phyloP scores from a whole-genome alignment of 1,284 basidiomycete genomes.

The Marasmius tenuissimus region DNA sequence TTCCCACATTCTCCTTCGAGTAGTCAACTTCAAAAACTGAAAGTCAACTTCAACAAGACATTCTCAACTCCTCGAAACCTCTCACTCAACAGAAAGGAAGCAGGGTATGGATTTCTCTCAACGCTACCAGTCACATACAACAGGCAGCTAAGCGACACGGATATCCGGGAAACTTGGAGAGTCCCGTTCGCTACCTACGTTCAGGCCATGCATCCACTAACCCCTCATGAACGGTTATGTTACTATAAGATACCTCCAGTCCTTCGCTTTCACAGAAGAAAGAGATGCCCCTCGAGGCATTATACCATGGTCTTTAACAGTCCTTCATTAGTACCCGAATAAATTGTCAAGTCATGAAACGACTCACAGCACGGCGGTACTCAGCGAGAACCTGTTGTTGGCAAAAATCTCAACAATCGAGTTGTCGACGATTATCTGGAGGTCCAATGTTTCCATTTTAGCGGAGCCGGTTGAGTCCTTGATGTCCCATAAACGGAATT shows the following conservation, averaged over 20 bases:
- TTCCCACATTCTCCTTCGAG: no score
- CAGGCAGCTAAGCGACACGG: no score
- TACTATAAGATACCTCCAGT: not conserved
- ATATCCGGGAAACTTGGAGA: no score
- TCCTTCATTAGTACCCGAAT: not conserved
- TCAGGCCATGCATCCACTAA: not conserved
- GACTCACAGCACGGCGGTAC: not conserved
- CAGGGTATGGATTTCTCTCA: no score
- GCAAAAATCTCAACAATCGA: not conserved
- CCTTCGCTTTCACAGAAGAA: not conserved
- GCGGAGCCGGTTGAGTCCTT: not conserved
- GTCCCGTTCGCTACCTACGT: not conserved
- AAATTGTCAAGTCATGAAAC: no score
- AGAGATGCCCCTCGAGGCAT: not conserved
- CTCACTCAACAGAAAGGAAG: no score
- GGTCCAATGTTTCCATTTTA: not conserved
- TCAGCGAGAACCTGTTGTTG: not conserved
- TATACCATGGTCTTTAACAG: not conserved
- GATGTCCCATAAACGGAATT: not conserved
- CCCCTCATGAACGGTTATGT: not conserved
- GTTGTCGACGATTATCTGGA: conserved; percentile 1
- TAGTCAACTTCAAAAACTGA: no score
- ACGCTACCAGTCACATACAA: no score
- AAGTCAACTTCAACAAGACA: no score
- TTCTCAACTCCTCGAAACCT: no score